Evolutionary conservation across 805 yeast species (phyloP).

Genomic region (Saturnispora ahearnii): DNA sequence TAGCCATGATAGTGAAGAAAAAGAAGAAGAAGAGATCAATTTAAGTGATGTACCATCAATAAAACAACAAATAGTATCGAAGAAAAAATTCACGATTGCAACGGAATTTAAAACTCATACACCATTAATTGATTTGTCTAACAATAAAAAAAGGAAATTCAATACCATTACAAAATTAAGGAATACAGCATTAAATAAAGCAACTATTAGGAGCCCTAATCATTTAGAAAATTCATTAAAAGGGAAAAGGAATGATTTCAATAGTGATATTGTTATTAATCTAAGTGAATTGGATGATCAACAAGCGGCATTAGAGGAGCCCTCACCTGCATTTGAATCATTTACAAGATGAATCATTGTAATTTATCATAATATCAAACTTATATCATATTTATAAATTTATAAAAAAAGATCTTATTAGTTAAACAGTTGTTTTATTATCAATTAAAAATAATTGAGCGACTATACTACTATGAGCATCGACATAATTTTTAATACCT

Average conservation of each 20-base stretch:
- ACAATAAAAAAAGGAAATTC: not conserved
- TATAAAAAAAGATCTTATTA: not conserved
- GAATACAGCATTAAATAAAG: not conserved
- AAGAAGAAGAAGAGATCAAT: not conserved
- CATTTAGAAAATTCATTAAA: not conserved
- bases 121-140: not conserved
- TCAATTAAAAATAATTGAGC: constrained; percentile 6
- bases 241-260: not conserved
- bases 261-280: not conserved
- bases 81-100: not conserved
- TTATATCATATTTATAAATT: not conserved
- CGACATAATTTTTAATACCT: constrained; percentile 1
- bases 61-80: not conserved
- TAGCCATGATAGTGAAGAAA: not conserved
- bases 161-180: not conserved
- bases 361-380: not conserved
- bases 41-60: not conserved
- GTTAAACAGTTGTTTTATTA: not conserved
- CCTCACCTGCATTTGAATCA: not conserved
- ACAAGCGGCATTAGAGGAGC: not conserved
- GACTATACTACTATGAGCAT: constrained; percentile 13
- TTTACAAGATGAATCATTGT: not conserved
- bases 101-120: not conserved
- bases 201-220: not conserved
- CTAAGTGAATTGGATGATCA: not conserved